Evolutionary conservation across 805 yeast genomes (phyloP), one percentile per base, ranked within the genome.

Genomic region (Komagataella populi): DNA sequence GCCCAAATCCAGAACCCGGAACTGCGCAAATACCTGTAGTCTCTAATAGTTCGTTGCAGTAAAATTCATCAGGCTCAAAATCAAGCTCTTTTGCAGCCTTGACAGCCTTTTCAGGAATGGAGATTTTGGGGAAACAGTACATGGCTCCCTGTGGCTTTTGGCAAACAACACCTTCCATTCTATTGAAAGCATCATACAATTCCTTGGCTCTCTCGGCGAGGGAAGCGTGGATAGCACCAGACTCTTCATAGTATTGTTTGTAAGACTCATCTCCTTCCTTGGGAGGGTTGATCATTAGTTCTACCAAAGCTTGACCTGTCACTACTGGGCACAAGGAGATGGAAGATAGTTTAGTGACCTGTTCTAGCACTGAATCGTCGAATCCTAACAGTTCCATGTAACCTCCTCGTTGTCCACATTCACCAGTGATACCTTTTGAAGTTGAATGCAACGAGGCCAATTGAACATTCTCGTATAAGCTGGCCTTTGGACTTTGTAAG

Each of bases 331-430:
- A 93, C 52, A 93, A 74, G 30, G 93, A 83, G 57, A 93, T 89
- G 10, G 95, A 85, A 16, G 96, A 95, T 58, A 95, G 71, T 70
- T 93, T 93, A 66, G 84, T 73, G 50, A 93, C 74, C 51, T 86
- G 76, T 30, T 79, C 85, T 59, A 74, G 70, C 16, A 90, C 83
- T 47, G 84, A 89, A 3, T 72, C 73, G 12, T 76, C 70, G 68
- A 93, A 86, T 1, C 96, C 96, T 8, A 83, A 77, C 6, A 90
- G 70, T 68, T 93, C 99, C 93, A 93, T 86, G 72, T 90, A 93
- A 5, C 99, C 99, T 60, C 98, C 99, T 70, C 99, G 82, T 72
- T 93, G 99, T 54, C 99, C 99, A 76, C 99, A 93, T 70, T 93
- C 99, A 55, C 99, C 99, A 55, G 88, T 78, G 59, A 89, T 88